phyloP scores from a whole-genome alignment of 257 asterid genomes.

The Pogostemon cablin region DNA sequence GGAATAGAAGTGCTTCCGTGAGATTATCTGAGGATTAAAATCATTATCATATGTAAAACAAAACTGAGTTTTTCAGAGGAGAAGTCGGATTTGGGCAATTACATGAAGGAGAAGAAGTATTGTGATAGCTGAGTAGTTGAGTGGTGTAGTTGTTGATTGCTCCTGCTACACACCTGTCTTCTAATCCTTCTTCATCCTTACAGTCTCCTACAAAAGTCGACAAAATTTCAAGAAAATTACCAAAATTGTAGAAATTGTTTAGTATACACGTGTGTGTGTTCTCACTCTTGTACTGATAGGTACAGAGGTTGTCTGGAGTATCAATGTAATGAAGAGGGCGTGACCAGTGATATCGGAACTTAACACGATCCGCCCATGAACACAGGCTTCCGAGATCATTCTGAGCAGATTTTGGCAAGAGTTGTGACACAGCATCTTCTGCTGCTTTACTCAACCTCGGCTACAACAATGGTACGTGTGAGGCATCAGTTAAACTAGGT shows the following conservation, averaged over 20 bases:
- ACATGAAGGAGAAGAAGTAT: constrained; percentile 46
- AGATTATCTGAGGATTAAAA: constrained; percentile 63
- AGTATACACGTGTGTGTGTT: background rate
- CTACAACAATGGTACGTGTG: constrained; percentile 34
- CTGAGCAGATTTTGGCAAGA: constrained; percentile 63
- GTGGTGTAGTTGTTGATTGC: constrained; percentile 55
- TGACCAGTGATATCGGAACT: constrained; percentile 79
- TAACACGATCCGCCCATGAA: constrained; percentile 84
- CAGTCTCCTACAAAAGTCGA: constrained; percentile 70
- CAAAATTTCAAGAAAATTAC: background rate
- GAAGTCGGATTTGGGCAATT: background rate
- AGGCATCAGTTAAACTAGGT: background rate
- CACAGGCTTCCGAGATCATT: constrained; percentile 75
- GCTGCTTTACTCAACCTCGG: constrained; percentile 72
- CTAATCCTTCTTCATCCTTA: constrained; percentile 74
- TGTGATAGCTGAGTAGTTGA: constrained; percentile 38
- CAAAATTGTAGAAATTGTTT: no score
- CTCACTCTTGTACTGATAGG: constrained; percentile 75
- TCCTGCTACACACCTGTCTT: constrained; percentile 86
- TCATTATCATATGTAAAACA: constrained; percentile 13
- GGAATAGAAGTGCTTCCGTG: constrained; percentile 86
- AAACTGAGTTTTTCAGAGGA: background rate
- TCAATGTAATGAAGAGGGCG: constrained; percentile 79
- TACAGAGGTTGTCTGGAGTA: constrained; percentile 78
- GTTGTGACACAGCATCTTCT: constrained; percentile 65